A percentile compares a stretch with the other conserved stretches of the same genome.
Conservation (phyloP, 1,139 yeast species). For the Candida sp. region DNA sequence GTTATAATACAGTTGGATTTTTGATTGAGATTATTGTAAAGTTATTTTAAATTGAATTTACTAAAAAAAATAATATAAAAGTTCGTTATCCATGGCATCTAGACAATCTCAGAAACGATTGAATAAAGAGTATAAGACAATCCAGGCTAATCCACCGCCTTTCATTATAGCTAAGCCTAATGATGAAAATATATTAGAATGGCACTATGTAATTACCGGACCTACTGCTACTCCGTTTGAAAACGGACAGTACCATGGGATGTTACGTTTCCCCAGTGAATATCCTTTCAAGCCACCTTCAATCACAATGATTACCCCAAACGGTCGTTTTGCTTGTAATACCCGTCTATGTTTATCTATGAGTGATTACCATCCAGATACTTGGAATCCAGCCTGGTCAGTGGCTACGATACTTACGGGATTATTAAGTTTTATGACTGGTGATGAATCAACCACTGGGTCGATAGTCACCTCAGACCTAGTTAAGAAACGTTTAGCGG, state of each 20-base stretch:
- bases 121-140: slow-evolving; percentile 74
- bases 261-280: slow-evolving; percentile 76
- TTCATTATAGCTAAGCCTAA: slow-evolving; percentile 77
- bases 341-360: slow-evolving; percentile 81
- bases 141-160: slow-evolving; percentile 77
- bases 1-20: too few relatives aligned
- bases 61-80: too few relatives aligned
- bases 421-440: slow-evolving; percentile 82
- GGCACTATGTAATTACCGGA: slow-evolving; percentile 82
- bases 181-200: slow-evolving; percentile 69
- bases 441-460: slow-evolving; percentile 36
- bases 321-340: slow-evolving; percentile 75
- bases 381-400: slow-evolving; percentile 97
- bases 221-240: slow-evolving; percentile 86
- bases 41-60: too few relatives aligned
- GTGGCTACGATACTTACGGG: slow-evolving; percentile 86
- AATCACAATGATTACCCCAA: slow-evolving; percentile 86
- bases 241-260: slow-evolving; percentile 89
- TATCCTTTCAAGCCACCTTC: slow-evolving; percentile 95
- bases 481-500: slow-evolving; percentile 35
- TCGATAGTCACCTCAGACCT: slow-evolving; percentile 33
- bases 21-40: too few relatives aligned
- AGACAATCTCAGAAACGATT: slow-evolving; percentile 51
- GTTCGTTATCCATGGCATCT: slow-evolving; percentile 36
- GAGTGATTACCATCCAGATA: slow-evolving; percentile 90